phyloP scores from a whole-genome alignment of 352 stramenopile species.

The Pseudoperonospora humuli region DNA sequence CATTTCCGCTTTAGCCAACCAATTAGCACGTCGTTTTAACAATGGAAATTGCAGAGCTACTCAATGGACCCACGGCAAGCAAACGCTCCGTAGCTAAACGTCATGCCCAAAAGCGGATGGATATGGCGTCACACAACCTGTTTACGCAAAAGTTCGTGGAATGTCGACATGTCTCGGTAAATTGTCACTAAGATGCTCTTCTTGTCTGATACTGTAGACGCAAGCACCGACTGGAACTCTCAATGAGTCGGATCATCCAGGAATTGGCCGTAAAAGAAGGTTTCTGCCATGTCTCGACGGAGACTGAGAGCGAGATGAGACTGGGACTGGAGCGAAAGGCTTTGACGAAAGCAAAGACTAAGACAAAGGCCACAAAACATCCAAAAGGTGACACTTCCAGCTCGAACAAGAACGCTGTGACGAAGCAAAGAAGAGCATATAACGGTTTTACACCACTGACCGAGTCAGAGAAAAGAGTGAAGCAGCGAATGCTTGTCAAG shows the following conservation, averaged over 20 bases:
- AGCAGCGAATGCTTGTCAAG: conserved; percentile 63
- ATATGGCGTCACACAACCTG: conserved; percentile 52
- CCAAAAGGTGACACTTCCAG: conserved; percentile 1
- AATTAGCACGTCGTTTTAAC: too few relatives aligned
- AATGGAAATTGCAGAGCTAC: conserved; percentile 31
- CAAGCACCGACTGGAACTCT: conserved; percentile 27
- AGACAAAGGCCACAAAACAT: neutral
- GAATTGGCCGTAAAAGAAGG: conserved; percentile 17
- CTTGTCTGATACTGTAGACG: conserved; percentile 14
- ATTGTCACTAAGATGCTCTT: conserved; percentile 5
- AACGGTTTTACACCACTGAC: conserved; percentile 32
- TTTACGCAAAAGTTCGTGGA: conserved; percentile 27
- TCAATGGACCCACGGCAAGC: conserved; percentile 10
- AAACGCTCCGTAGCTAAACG: neutral
- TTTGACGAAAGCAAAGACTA: neutral
- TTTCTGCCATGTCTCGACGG: neutral
- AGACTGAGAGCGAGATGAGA: neutral
- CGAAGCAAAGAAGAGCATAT: conserved; percentile 11
- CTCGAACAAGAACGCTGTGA: conserved; percentile 1
- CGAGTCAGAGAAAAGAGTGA: conserved; percentile 53
- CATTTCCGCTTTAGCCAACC: too few relatives aligned
- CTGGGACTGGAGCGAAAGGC: neutral
- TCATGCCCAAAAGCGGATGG: conserved; percentile 23
- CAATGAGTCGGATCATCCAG: conserved; percentile 45
- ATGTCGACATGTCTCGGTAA: neutral